Conservation (phyloP, 306 rosid genomes). For the Rubus idaeus region DNA sequence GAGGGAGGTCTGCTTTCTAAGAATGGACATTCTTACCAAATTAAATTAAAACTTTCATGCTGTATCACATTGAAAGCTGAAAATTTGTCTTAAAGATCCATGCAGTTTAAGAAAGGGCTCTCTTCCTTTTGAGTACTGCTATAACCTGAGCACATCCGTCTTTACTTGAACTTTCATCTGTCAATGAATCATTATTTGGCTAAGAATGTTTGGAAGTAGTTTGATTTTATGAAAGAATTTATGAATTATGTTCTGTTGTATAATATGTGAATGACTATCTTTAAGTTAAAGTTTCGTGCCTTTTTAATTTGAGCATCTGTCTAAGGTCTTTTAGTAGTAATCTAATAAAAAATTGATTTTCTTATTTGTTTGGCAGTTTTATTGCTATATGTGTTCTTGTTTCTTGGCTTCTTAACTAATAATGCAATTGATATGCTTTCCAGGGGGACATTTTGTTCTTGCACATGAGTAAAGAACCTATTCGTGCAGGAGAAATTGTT, state of each 20-base stretch:
- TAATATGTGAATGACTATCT: neutral
- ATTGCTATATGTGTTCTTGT: neutral
- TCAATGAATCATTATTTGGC: neutral
- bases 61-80: neutral
- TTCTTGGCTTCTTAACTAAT: slow-evolving; percentile 18
- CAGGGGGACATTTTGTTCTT: slow-evolving; percentile 94
- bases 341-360: neutral
- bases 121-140: neutral
- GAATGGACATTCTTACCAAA: neutral
- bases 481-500: slow-evolving; percentile 96
- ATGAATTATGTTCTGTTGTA: neutral
- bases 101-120: neutral
- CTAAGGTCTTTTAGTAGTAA: neutral
- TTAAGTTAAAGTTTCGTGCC: neutral
- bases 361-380: neutral
- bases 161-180: neutral
- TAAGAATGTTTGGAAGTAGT: neutral
- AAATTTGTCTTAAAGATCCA: neutral
- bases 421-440: slow-evolving; percentile 14
- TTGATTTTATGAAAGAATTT: neutral
- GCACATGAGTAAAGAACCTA: slow-evolving; percentile 90
- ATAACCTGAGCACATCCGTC: neutral
- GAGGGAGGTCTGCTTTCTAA: neutral
- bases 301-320: neutral
- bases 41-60: neutral